Evolutionary conservation across 2,329 filamentous ascomycete species (phyloP).

Genomic region (Claviceps sp.): DNA sequence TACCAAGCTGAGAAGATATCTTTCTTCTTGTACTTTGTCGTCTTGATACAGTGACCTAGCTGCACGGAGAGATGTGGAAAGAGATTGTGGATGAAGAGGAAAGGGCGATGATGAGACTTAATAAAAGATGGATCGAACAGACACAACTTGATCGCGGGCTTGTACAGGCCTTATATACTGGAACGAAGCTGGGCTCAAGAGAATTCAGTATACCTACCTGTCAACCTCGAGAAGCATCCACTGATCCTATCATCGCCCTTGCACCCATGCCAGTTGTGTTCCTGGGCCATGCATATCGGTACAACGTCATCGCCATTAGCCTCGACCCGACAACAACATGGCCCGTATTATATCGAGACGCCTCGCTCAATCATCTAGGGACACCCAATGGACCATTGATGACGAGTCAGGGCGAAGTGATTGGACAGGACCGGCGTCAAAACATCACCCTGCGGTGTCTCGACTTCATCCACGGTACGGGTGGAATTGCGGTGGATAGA

Average conservation of each 20-base stretch:
- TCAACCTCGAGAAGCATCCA: background rate
- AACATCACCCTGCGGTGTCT: slow-evolving; percentile 4
- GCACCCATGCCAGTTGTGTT: background rate
- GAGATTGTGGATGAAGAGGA: slow-evolving; percentile 2
- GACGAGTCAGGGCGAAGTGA: slow-evolving; percentile 2
- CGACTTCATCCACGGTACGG: slow-evolving; percentile 6
- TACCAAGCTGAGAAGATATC: too few relatives aligned
- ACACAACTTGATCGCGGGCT: background rate
- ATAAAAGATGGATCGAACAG: background rate
- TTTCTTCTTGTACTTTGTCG: background rate
- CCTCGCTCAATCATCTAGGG: background rate
- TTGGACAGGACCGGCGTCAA: background rate
- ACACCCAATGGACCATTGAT: background rate
- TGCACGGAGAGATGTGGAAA: too few relatives aligned
- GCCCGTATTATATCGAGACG: background rate
- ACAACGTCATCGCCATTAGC: background rate
- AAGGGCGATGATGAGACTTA: background rate
- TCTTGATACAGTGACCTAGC: too few relatives aligned
- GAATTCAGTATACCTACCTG: background rate
- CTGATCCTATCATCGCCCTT: background rate
- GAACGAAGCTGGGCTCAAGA: background rate
- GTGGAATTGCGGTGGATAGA: slow-evolving; percentile 13
- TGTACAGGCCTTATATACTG: background rate
- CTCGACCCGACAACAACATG: background rate
- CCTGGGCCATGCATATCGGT: background rate